Conservation (phyloP, 2,329 filamentous ascomycete species). For the Claviceps spartinae region DNA sequence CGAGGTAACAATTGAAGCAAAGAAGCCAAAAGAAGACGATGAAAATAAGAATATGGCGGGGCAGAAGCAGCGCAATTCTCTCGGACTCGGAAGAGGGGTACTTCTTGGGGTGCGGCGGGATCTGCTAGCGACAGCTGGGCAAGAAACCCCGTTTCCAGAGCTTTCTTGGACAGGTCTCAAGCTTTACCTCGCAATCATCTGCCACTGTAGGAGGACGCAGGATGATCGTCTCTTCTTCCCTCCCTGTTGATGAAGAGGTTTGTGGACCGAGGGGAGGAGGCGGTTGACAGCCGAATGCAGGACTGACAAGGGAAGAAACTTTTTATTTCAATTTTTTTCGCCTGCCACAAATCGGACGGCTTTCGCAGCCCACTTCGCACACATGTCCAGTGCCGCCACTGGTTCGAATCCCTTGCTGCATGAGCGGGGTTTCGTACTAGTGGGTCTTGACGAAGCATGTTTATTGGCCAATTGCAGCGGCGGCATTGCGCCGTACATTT, state of each 20-base stretch:
- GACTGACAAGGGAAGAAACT: neutral
- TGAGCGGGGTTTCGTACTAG: neutral
- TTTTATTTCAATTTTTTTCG: neutral
- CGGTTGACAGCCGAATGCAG: constrained; percentile 3
- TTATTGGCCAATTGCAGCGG: constrained; percentile 4
- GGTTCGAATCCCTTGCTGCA: constrained; percentile 3
- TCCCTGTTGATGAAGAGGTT: constrained; percentile 5
- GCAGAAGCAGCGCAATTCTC: constrained; percentile 13
- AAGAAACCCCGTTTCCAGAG: constrained; percentile 26
- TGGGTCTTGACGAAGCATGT: neutral
- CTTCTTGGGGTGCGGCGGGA: constrained; percentile 12
- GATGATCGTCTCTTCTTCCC: constrained; percentile 4
- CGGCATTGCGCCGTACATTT: too few species aligned
- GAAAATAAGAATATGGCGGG: constrained; percentile 11
- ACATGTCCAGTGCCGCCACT: neutral
- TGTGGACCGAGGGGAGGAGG: constrained; percentile 3
- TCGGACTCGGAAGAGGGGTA: constrained; percentile 2
- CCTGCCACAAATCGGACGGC: neutral
- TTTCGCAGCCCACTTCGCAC: neutral
- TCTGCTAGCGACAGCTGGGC: constrained; percentile 21
- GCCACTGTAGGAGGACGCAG: constrained; percentile 14
- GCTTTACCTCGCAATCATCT: constrained; percentile 25
- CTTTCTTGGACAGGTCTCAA: constrained; percentile 22
- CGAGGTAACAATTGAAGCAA: neutral
- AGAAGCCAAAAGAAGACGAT: neutral